A percentile compares a stretch with the other conserved stretches of the same genome.
phyloP scores from a whole-genome alignment of 2,329 filamentous ascomycete genomes.

The Fusarium paranaense region DNA sequence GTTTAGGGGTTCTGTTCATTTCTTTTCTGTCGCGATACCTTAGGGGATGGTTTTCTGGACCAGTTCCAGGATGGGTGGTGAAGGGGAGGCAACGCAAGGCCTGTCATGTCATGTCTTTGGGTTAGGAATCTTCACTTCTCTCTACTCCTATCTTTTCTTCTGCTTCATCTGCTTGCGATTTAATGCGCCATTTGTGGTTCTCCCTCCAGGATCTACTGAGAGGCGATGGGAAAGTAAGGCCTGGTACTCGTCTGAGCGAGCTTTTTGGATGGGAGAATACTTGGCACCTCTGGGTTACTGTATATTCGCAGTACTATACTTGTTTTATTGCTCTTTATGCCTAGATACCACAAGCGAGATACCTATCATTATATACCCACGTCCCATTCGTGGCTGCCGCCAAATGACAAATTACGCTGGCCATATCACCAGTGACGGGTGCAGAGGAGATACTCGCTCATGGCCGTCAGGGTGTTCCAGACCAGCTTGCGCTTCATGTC shows the following conservation, averaged over 20 bases:
- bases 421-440: constrained; percentile 75
- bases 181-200: constrained; percentile 17
- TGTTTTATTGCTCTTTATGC: constrained; percentile 43
- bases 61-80: constrained; percentile 20
- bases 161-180: constrained; percentile 21
- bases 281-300: constrained; percentile 34
- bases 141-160: constrained; percentile 20
- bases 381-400: constrained; percentile 20
- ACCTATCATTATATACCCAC: constrained; percentile 28
- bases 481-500: constrained; percentile 87
- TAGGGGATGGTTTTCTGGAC: constrained; percentile 19
- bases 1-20: constrained; percentile 30
- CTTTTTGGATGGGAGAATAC: constrained; percentile 25
- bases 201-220: constrained; percentile 7
- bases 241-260: constrained; percentile 11
- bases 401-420: neutral
- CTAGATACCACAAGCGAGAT: constrained; percentile 45
- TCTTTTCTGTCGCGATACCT: constrained; percentile 44
- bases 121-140: constrained; percentile 29
- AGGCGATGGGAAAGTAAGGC: constrained; percentile 21
- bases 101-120: constrained; percentile 24
- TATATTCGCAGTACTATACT: constrained; percentile 43
- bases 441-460: constrained; percentile 75
- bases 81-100: constrained; percentile 30
- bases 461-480: constrained; percentile 73